Conservation (phyloP, 495 filamentous ascomycete species). For the Penicillium diatomitis region DNA sequence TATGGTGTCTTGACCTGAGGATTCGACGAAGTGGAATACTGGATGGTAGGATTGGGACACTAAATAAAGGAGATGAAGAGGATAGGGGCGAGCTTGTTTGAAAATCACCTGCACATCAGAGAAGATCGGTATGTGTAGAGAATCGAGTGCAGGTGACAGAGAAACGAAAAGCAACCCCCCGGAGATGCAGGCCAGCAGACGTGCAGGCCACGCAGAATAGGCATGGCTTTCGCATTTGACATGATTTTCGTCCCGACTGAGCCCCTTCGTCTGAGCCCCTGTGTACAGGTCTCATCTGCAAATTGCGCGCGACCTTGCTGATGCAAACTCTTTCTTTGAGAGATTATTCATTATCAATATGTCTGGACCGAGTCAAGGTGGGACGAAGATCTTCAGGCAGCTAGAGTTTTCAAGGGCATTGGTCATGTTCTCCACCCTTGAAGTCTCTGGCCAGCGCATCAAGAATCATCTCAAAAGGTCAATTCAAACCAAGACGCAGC, state of each 20-base stretch:
- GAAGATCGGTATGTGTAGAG: background rate
- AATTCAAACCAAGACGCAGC: background rate
- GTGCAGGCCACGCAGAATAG: conserved; percentile 5
- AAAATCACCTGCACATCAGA: too few relatives aligned
- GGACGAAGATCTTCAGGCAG: too few relatives aligned
- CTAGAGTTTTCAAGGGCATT: too few relatives aligned
- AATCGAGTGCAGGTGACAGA: background rate
- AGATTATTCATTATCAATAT: background rate
- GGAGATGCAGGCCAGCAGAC: background rate
- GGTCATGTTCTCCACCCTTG: too few relatives aligned
- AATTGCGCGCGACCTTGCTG: conserved; percentile 13
- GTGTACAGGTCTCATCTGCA: conserved; percentile 17
- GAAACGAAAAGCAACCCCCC: background rate
- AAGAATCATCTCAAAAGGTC: too few relatives aligned
- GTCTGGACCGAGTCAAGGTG: background rate
- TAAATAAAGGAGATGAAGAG: background rate
- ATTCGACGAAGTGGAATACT: background rate
- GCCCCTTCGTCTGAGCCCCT: conserved; percentile 1
- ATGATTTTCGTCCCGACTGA: too few relatives aligned
- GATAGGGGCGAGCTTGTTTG: background rate
- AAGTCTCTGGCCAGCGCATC: too few relatives aligned
- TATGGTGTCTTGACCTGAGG: background rate
- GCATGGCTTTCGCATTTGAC: conserved; percentile 9
- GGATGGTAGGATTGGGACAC: background rate
- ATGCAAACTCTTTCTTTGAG: background rate